phyloP scores from a whole-genome alignment of 129 eudicot species.

The Dittrichia graveolens region DNA sequence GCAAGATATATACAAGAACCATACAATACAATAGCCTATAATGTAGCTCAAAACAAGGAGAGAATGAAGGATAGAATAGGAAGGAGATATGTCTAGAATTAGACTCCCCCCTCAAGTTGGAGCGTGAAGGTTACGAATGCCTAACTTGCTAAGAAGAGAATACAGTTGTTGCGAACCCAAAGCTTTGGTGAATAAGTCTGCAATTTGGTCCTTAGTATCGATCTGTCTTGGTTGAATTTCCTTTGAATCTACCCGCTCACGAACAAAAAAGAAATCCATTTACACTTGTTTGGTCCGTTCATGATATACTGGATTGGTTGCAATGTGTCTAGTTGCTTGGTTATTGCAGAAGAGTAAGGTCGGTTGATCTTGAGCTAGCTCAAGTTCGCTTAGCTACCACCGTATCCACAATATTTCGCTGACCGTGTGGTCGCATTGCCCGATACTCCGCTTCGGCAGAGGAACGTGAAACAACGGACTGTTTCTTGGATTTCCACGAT shows the following conservation, averaged over 20 bases:
- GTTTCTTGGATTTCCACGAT: not conserved
- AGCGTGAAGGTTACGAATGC: not conserved
- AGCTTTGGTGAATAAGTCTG: not conserved
- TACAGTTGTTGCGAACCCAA: not conserved
- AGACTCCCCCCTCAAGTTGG: not conserved
- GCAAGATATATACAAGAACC: too few relatives aligned
- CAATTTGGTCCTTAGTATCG: not conserved
- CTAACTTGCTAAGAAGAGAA: not conserved
- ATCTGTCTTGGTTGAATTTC: slow-evolving; percentile 1
- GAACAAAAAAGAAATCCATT: not conserved
- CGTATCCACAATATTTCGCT: not conserved
- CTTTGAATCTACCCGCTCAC: not conserved
- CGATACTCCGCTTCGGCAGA: not conserved
- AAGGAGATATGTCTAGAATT: too few relatives aligned
- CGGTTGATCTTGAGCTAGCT: not conserved
- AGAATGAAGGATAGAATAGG: too few relatives aligned
- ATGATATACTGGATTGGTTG: too few relatives aligned
- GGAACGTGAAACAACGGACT: not conserved
- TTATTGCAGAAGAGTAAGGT: not conserved
- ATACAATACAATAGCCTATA: too few relatives aligned
- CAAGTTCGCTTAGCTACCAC: not conserved
- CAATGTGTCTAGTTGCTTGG: not conserved
- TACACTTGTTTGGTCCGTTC: not conserved
- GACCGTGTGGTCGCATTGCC: not conserved
- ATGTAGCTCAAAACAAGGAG: too few relatives aligned